Evolutionary conservation across 2,329 filamentous ascomycete genomes (phyloP), one percentile per base, ranked within the genome.

Genomic region (Byssothecium circinans): DNA sequence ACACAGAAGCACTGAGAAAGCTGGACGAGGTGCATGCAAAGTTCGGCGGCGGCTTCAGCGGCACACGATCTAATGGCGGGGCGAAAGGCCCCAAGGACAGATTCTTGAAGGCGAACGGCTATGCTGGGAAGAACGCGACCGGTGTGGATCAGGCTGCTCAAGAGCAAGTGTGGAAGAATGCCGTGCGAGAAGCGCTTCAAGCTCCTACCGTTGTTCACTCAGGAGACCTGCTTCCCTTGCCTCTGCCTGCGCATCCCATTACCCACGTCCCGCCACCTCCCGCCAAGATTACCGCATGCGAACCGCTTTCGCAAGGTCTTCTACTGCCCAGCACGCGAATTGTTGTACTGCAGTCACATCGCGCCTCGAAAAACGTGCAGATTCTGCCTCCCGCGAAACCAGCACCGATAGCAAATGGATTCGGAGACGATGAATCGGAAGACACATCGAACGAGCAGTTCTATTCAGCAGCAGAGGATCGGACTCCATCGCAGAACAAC

Each of bases 401-500:
- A 72, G 22, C 72, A 75, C 15, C 70, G 73, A 43, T 86, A 23
- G 84, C 85, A 57, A 84, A 83, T 36, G 78, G 82, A 19, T 78
- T 73, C 14, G 78, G 74, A 44, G 79, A 82, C 51, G 87, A 88
- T 23, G 89, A 95, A 47, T 89, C 94, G 47, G 90, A 95, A 60
- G 90, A 95, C 61, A 90, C 88, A 1, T 86, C 88, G 5, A 95
- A 88, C 48, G 92, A 97, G 64, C 86, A 91, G 58, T 96, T 96
- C 74, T 96, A 84, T 70, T 96, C 92, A 5, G 92, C 92, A 1
- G 87, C 89, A 2, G 92, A 96, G 67, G 91, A 95, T 43, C 68
- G 73, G 19, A 64, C 57, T 4, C 62, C 68, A 7, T 71, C 72
- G 29, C 68, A 69, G 41, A 63, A 64, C 32, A 60, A 66, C 12